Evolutionary conservation across 2,329 filamentous ascomycete genomes (phyloP).

Genomic region (Penicillium sp.): DNA sequence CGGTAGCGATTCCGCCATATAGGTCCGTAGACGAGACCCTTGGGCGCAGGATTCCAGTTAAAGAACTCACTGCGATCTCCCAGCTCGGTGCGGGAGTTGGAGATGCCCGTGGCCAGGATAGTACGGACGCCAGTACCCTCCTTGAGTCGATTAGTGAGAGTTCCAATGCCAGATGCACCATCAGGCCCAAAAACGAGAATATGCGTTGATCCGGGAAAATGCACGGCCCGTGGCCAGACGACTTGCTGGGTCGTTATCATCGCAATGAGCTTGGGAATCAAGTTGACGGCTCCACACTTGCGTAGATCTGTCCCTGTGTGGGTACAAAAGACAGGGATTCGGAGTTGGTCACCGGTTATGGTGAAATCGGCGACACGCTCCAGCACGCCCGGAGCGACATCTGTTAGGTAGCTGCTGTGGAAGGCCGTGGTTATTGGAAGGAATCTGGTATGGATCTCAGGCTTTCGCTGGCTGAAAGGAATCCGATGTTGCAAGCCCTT

Average conservation of each 20-base stretch:
- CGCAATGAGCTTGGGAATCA: slow-evolving; percentile 24
- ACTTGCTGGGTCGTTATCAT: slow-evolving; percentile 28
- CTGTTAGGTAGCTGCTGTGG: slow-evolving; percentile 37
- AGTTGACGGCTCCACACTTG: slow-evolving; percentile 2
- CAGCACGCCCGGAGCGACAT: background rate
- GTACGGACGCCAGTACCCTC: slow-evolving; percentile 26
- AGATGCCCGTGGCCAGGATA: background rate
- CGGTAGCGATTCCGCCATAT: background rate
- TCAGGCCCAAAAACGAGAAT: slow-evolving; percentile 37
- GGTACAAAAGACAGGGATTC: background rate
- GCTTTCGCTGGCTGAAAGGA: slow-evolving; percentile 33
- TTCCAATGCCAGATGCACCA: slow-evolving; percentile 27
- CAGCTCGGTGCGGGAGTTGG: background rate
- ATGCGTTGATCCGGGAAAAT: slow-evolving; percentile 29
- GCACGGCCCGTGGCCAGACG: slow-evolving; percentile 25
- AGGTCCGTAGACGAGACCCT: background rate
- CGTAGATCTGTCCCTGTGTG: background rate
- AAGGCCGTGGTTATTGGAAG: slow-evolving; percentile 44
- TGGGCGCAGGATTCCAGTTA: background rate
- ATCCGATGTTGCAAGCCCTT: slow-evolving; percentile 11
- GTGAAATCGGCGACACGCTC: background rate
- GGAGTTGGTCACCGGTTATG: slow-evolving; percentile 15
- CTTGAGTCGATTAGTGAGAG: slow-evolving; percentile 27
- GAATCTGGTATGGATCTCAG: slow-evolving; percentile 28
- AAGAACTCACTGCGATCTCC: background rate